These are phyloP conservation scores for Sporothrix mexicana DNA, from an alignment of 2,329 filamentous ascomycete species.

Conservation along the genomic window DNA sequence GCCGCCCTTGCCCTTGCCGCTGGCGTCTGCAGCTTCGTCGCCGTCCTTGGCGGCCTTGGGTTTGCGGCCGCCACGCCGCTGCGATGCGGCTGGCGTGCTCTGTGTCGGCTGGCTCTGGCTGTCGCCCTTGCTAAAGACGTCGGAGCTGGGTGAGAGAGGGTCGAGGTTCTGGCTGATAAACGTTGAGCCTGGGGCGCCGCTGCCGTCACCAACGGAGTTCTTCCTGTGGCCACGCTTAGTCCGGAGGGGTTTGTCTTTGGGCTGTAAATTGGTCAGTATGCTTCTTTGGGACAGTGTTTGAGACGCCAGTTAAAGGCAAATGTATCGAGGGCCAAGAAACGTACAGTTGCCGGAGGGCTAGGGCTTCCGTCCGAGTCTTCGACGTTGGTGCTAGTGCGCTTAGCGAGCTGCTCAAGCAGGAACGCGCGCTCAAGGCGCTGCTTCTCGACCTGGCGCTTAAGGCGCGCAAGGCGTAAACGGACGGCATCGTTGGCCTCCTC, in stretches of 20 bases:
- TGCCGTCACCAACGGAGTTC: conserved; percentile 55
- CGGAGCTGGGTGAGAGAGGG: conserved; percentile 57
- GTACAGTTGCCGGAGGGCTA: conserved; percentile 78
- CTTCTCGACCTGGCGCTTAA: conserved; percentile 88
- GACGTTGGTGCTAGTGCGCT: conserved; percentile 74
- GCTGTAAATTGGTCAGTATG: conserved; percentile 52
- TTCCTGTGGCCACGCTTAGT: conserved; percentile 75
- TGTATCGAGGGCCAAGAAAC: conserved; percentile 42
- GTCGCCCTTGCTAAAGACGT: conserved; percentile 57
- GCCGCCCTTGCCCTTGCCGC: conserved; percentile 42
- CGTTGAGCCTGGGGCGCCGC: conserved; percentile 48
- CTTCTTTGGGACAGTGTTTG: neutral
- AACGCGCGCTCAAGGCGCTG: conserved; percentile 85
- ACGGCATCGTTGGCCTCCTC: conserved; percentile 89
- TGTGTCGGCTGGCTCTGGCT: conserved; percentile 41
- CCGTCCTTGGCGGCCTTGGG: conserved; percentile 45
- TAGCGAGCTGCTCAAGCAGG: conserved; percentile 73
- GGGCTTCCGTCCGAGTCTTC: conserved; percentile 81
- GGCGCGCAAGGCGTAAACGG: conserved; percentile 75
- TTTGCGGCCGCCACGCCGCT: conserved; percentile 37
- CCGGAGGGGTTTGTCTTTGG: conserved; percentile 77
- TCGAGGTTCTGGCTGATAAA: conserved; percentile 56
- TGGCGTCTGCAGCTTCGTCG: conserved; percentile 38
- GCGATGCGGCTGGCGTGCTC: conserved; percentile 35
- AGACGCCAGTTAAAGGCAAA: neutral